Base-by-base conservation (phyloP, 2,329 filamentous ascomycete genomes). In the Xylaria sp. region DNA sequence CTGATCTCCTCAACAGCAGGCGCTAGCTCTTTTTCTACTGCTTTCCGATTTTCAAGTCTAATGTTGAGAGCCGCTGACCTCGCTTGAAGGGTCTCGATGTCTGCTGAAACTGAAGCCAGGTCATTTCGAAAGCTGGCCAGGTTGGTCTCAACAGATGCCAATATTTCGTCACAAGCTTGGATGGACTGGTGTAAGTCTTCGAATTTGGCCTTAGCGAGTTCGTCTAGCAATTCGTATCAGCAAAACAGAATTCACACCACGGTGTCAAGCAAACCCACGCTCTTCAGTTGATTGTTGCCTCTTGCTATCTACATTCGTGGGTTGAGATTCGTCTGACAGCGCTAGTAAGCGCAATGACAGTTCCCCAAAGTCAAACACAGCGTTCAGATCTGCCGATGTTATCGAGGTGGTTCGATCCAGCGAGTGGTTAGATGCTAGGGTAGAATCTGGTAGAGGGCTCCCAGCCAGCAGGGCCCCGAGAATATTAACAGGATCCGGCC, bases 51-150 rank as follows among this genome's bases (percentile, higher is more conserved):
- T 71, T 97, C 92, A 33, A 99, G 83, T 74, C 94, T 90, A 39
- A 92, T 89, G 73, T 93, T 97, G 66, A 99, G 81, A 7, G 91
- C 89, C 11, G 90, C 87, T 0, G 96, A 99, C 53, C 96, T 89
- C 58, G 91, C 90, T 80, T 99, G 96, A 45, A 99, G 82, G 1
- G 90, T 94, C 80, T 99, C 96, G 58, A 99, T 99, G 77, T 99
- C 96, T 6, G 94, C 91, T 1, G 96, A 97, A 13, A 99, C 96
- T 15, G 89, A 88, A 9, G 93, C 95, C 11, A 99, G 87, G 78
- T 99, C 96, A 67, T 94, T 92, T 77, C 96, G 94, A 77, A 99
- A 99, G 78, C 90, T 95, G 42, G 92, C 92, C 60, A 99, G 85
- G 77, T 97, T 98, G 36, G 88, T 90, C 81, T 99, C 95, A 61